These are phyloP conservation scores for Salix udensis DNA, from an alignment of 345 rosid genomes.

Conservation along the genomic window DNA sequence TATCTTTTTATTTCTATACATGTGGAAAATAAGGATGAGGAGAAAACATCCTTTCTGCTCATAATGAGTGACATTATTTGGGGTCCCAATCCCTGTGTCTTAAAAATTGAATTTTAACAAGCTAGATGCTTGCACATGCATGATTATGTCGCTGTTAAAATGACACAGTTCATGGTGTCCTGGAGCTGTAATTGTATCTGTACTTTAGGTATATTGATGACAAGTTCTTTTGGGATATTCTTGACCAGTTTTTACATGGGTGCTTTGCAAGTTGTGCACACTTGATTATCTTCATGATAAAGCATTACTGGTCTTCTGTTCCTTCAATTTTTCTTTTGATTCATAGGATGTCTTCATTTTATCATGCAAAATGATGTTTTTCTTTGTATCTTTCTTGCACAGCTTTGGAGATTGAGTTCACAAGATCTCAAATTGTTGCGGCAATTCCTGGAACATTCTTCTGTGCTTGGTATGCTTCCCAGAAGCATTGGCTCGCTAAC, in stretches of 20 bases:
- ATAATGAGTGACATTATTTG: not conserved
- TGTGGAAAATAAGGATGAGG: too few species aligned
- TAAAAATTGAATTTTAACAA: not conserved
- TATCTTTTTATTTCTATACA: not conserved
- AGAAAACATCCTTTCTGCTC: not conserved
- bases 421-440: conserved; percentile 85
- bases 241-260: not conserved
- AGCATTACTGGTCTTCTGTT: conserved; percentile 1
- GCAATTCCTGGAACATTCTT: conserved; percentile 95
- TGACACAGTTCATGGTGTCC: not conserved
- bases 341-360: conserved; percentile 31
- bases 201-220: not conserved
- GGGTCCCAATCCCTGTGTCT: not conserved
- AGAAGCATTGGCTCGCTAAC: conserved; percentile 99
- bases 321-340: conserved; percentile 22
- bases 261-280: not conserved
- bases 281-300: not conserved
- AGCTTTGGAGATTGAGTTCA: conserved; percentile 97
- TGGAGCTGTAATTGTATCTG: not conserved
- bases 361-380: conserved; percentile 43
- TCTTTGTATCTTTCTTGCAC: conserved; percentile 40
- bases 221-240: not conserved
- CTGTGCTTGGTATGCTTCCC: conserved; percentile 95
- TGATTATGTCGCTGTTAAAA: not conserved
- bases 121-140: not conserved